A percentile compares a stretch with the other conserved stretches of the same genome.
Conservation (phyloP, 306 rosid species). For the Morella rubra region DNA sequence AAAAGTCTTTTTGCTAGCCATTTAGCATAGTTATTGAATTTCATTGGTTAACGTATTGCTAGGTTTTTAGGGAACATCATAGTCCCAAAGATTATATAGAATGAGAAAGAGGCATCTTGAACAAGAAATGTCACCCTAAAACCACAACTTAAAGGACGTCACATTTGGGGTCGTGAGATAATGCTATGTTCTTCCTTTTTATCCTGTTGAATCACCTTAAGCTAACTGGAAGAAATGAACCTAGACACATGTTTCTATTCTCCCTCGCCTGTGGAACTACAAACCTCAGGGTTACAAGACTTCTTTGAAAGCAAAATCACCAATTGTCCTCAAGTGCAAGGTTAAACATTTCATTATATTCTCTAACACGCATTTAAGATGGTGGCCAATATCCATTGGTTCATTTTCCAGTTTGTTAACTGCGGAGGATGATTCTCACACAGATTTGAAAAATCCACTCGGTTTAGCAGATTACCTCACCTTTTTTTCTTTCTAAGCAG, state of each 20-base stretch:
- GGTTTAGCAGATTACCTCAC: background rate
- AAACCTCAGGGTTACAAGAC: too few species aligned
- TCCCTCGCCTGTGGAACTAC: too few species aligned
- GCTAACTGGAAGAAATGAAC: too few species aligned
- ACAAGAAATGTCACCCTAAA: background rate
- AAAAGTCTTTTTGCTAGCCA: background rate
- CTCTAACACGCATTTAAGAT: too few species aligned
- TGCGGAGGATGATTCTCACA: background rate
- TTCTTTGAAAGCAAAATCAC: too few species aligned
- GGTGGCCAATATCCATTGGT: background rate
- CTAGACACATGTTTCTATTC: too few species aligned
- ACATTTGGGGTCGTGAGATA: too few species aligned
- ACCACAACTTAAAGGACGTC: background rate
- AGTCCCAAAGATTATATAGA: background rate
- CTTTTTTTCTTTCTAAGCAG: too few species aligned
- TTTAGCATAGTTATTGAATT: background rate
- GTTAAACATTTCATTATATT: too few species aligned
- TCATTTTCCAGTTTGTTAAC: background rate
- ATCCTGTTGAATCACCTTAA: too few species aligned
- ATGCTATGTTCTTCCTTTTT: too few species aligned
- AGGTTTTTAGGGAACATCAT: background rate
- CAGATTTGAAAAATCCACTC: background rate
- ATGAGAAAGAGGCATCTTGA: background rate
- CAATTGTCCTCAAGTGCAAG: too few species aligned
- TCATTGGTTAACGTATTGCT: background rate